Conservation (phyloP, 371 early-diverging fungal species). For the Mortierella polycephala region DNA sequence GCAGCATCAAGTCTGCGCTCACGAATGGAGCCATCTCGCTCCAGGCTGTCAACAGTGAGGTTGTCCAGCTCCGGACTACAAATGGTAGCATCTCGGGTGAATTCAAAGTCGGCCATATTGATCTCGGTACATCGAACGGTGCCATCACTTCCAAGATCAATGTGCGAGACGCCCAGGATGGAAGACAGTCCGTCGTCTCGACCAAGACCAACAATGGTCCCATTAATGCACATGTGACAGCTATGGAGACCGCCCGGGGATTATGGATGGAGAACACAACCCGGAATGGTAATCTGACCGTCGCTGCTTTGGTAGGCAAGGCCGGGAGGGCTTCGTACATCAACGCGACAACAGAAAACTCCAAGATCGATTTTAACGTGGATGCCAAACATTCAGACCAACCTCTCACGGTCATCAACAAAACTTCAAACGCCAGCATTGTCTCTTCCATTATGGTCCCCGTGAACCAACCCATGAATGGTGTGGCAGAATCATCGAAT, state of each 20-base stretch:
- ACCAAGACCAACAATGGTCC: constrained; percentile 16
- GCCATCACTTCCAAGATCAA: constrained; percentile 19
- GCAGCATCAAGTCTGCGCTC: constrained; percentile 16
- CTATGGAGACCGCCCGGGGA: constrained; percentile 24
- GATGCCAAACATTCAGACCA: constrained; percentile 33
- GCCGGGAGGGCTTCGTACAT: constrained; percentile 26
- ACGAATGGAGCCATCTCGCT: constrained; percentile 28
- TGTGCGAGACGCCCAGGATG: constrained; percentile 21
- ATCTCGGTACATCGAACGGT: constrained; percentile 18
- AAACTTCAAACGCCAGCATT: constrained; percentile 18
- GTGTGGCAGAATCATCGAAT: constrained; percentile 20
- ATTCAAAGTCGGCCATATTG: constrained; percentile 24
- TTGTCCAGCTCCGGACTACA: constrained; percentile 12
- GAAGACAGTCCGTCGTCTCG: constrained; percentile 12
- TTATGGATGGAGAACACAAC: constrained; percentile 27
- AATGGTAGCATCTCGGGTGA: constrained; percentile 24
- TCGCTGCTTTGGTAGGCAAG: constrained; percentile 26
- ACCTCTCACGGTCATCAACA: constrained; percentile 17
- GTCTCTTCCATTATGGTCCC: constrained; percentile 36
- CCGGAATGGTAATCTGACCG: constrained; percentile 19
- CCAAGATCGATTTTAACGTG: constrained; percentile 20
- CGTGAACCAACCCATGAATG: constrained; percentile 9
- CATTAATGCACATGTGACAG: constrained; percentile 21
- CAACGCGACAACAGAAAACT: constrained; percentile 18
- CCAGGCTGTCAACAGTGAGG: constrained; percentile 10